A percentile compares a stretch with the other conserved stretches of the same genome.
Conservation (phyloP, 345 rosid genomes). For the Salix purpurea region DNA sequence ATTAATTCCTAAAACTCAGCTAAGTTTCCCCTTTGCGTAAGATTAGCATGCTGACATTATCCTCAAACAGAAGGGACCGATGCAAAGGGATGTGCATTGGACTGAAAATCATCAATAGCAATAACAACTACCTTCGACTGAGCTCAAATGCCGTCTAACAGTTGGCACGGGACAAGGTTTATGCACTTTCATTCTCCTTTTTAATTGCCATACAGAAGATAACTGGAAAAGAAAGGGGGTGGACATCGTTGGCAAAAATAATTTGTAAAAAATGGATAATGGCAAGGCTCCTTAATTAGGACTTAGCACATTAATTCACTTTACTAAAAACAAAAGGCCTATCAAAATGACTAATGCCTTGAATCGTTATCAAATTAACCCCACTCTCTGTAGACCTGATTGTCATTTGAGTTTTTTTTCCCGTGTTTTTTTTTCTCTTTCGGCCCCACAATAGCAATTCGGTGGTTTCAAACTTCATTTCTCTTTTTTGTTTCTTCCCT, state of each 20-base stretch:
- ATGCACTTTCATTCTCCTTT: conserved; percentile 60
- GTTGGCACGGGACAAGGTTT: conserved; percentile 69
- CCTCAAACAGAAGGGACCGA: neutral
- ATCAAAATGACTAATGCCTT: neutral
- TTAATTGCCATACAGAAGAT: conserved; percentile 74
- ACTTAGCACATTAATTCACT: neutral
- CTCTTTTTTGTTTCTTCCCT: neutral
- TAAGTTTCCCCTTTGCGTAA: neutral
- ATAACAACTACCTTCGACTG: conserved; percentile 37
- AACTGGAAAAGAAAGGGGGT: conserved; percentile 33
- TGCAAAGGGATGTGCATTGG: neutral
- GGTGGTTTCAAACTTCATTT: neutral
- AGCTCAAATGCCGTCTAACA: conserved; percentile 29
- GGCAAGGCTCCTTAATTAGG: neutral
- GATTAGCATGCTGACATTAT: neutral
- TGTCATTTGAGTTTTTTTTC: neutral
- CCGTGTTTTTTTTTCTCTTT: neutral
- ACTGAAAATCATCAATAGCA: conserved; percentile 2
- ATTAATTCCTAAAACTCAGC: neutral
- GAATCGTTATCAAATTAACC: neutral
- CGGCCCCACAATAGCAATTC: neutral
- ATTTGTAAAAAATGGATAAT: neutral
- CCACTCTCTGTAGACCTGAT: neutral
- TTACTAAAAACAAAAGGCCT: neutral
- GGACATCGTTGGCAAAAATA: neutral